Conservation (phyloP, 257 asterid species). For the Schizonepeta tenuifolia region DNA sequence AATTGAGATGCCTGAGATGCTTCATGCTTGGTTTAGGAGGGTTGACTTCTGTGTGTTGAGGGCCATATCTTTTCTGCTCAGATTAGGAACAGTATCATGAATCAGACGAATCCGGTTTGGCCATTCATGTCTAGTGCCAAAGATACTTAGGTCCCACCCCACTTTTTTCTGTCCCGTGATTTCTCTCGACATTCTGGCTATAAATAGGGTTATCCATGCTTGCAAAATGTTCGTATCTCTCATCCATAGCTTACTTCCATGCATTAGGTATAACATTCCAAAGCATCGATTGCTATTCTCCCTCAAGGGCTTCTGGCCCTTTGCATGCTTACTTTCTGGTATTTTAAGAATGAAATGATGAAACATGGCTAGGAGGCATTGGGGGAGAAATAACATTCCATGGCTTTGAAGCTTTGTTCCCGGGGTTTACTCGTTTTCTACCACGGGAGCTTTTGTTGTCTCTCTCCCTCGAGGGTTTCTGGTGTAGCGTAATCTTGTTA, state of each 20-base stretch:
- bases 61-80: slow-evolving; percentile 36
- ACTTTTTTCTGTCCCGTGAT: neutral
- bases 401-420: slow-evolving; percentile 44
- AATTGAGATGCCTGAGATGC: slow-evolving; percentile 42
- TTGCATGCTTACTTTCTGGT: neutral
- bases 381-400: slow-evolving; percentile 52
- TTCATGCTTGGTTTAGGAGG: slow-evolving; percentile 54
- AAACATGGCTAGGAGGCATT: slow-evolving; percentile 44
- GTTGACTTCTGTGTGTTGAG: slow-evolving; percentile 54
- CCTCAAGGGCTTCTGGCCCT: slow-evolving; percentile 73
- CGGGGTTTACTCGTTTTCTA: neutral
- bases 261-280: slow-evolving; percentile 27
- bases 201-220: slow-evolving; percentile 40
- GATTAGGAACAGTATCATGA: slow-evolving; percentile 38
- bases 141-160: slow-evolving; percentile 48
- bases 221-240: slow-evolving; percentile 17
- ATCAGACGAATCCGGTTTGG: slow-evolving; percentile 43
- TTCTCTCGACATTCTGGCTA: slow-evolving; percentile 36
- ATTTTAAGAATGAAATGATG: neutral
- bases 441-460: slow-evolving; percentile 53
- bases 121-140: slow-evolving; percentile 46
- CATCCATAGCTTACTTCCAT: slow-evolving; percentile 21
- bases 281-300: slow-evolving; percentile 62
- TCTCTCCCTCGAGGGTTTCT: slow-evolving; percentile 70
- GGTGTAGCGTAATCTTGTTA: slow-evolving; percentile 30